A percentile compares a stretch with the other conserved stretches of the same genome.
Evolutionary conservation across 1,284 basidiomycete genomes (phyloP).

Genomic region (Puccinia polysora): DNA sequence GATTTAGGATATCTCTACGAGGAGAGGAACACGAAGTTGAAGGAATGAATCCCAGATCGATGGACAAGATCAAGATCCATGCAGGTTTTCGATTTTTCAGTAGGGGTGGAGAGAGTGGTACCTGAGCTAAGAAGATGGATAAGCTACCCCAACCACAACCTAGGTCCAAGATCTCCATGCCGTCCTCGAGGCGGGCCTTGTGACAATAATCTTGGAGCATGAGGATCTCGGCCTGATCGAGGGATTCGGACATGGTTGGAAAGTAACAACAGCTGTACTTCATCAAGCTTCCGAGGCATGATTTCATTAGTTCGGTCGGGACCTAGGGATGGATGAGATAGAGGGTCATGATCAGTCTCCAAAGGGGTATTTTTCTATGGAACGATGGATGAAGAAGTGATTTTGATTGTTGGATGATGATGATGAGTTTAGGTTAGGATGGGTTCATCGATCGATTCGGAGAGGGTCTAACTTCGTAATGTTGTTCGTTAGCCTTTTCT

Average conservation of each 20-base stretch:
- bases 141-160: constrained; percentile 75
- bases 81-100: neutral
- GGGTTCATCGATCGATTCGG: neutral
- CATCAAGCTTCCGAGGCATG: constrained; percentile 62
- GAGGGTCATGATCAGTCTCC: neutral
- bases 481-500: constrained; percentile 71
- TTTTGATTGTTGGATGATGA: neutral
- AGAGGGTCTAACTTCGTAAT: constrained; percentile 62
- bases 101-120: constrained; percentile 49
- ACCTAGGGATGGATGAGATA: constrained; percentile 55
- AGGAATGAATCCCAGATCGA: neutral
- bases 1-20: constrained; percentile 67
- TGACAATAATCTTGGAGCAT: constrained; percentile 69
- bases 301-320: constrained; percentile 64
- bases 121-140: constrained; percentile 65
- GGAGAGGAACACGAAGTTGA: neutral
- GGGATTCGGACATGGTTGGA: constrained; percentile 63
- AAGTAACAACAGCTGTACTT: constrained; percentile 72
- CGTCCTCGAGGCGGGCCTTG: constrained; percentile 65
- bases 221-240: constrained; percentile 65
- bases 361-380: too few species aligned
- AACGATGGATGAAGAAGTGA: too few species aligned
- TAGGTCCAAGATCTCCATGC: constrained; percentile 65
- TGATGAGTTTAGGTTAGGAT: neutral
- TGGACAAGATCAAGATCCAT: neutral